phyloP scores from a whole-genome alignment of 2,329 filamentous ascomycete species.

The Scortechinia acanthostroma region DNA sequence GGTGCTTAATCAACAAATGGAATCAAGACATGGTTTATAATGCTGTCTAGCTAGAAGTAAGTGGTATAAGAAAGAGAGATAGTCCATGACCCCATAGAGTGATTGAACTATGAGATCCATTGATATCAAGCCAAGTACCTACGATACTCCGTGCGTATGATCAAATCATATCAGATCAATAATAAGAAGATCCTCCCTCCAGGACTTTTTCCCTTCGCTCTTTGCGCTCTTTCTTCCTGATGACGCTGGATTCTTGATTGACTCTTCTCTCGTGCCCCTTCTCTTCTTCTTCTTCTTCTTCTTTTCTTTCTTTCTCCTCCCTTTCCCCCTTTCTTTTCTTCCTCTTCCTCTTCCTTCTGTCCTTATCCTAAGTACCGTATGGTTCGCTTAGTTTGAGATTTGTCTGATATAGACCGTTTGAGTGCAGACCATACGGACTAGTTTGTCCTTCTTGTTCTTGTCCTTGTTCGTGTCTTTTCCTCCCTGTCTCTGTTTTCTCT shows the following conservation, averaged over 20 bases:
- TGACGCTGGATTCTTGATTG: constrained; percentile 8
- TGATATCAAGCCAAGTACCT: neutral
- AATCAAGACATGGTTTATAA: neutral
- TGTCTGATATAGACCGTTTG: no score
- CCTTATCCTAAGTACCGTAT: neutral
- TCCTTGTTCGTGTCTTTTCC: neutral
- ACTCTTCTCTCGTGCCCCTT: neutral
- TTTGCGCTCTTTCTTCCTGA: constrained; percentile 7
- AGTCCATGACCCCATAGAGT: no score
- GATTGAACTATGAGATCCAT: no score
- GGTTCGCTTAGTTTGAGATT: neutral
- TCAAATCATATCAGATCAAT: no score
- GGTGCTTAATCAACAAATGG: no score
- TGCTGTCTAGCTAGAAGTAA: neutral
- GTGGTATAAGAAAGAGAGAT: no score
- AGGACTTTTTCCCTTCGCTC: constrained; percentile 7
- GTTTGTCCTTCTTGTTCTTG: neutral
- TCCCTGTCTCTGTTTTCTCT: neutral
- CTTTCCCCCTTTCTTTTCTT: neutral
- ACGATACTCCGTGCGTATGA: no score
- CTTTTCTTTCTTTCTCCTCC: neutral
- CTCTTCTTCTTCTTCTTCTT: neutral
- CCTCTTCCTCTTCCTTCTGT: neutral
- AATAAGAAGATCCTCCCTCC: neutral
- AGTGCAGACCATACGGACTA: no score